phyloP scores from a whole-genome alignment of 768 basidiomycete genomes.

The Suillus weaverae region DNA sequence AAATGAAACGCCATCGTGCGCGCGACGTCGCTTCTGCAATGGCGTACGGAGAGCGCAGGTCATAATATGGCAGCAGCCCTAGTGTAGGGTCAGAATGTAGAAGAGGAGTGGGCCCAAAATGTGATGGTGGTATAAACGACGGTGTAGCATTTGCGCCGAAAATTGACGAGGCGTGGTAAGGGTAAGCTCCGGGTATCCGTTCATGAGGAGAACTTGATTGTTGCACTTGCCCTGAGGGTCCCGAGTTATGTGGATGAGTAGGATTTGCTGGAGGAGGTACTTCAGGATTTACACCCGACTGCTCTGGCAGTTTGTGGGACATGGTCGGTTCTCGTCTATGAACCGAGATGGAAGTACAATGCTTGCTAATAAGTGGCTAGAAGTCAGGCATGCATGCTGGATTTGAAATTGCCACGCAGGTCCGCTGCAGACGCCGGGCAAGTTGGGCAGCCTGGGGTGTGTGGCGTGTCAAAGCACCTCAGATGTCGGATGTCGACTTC shows the following conservation, averaged over 20 bases:
- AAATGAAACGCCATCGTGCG: slow-evolving; percentile 46
- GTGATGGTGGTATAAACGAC: slow-evolving; percentile 19
- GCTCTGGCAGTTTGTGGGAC: slow-evolving; percentile 3
- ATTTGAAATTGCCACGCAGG: neutral
- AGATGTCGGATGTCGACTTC: slow-evolving; percentile 2
- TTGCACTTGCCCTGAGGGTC: slow-evolving; percentile 15
- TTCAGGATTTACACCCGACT: slow-evolving; percentile 26
- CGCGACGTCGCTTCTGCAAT: slow-evolving; percentile 37
- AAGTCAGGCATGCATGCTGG: neutral
- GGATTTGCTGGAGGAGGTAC: slow-evolving; percentile 32
- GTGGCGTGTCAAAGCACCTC: neutral
- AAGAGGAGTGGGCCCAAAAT: slow-evolving; percentile 44
- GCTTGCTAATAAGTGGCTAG: neutral
- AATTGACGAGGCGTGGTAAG: slow-evolving; percentile 15
- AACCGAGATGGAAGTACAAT: neutral
- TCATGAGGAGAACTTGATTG: slow-evolving; percentile 19
- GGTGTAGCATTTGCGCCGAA: slow-evolving; percentile 18
- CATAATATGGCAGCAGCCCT: slow-evolving; percentile 41
- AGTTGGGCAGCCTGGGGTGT: neutral
- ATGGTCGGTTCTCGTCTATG: neutral
- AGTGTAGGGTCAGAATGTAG: slow-evolving; percentile 35
- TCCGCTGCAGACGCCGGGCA: neutral
- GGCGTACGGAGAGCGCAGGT: slow-evolving; percentile 41
- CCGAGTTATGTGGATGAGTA: slow-evolving; percentile 13
- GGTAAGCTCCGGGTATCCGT: slow-evolving; percentile 16